phyloP scores from a whole-genome alignment of 2,329 filamentous ascomycete species.

The Alternaria infectoria region DNA sequence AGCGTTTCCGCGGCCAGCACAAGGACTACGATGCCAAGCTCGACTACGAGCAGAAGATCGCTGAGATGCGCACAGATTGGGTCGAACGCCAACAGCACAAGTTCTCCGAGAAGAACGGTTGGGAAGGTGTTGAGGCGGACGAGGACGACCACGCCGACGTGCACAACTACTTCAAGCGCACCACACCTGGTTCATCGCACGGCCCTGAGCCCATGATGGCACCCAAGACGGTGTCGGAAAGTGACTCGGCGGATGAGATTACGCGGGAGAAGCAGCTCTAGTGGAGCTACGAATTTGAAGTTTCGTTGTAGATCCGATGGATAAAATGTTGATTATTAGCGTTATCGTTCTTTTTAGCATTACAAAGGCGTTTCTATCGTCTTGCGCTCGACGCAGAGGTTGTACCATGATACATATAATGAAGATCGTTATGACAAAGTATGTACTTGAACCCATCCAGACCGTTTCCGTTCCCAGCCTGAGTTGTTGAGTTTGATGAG shows the following conservation, averaged over 20 bases:
- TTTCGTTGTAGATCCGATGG: not conserved
- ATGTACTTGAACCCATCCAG: not conserved
- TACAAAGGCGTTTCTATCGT: not conserved
- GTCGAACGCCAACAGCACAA: slow-evolving; percentile 63
- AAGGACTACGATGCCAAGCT: slow-evolving; percentile 76
- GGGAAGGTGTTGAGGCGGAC: slow-evolving; percentile 36
- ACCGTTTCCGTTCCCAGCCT: not conserved
- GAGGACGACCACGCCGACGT: slow-evolving; percentile 40
- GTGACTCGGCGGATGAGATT: slow-evolving; percentile 18
- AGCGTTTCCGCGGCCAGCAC: slow-evolving; percentile 77
- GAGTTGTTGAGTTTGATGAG: not conserved
- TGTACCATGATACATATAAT: not conserved
- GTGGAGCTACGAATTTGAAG: not conserved
- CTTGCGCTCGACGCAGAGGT: not conserved
- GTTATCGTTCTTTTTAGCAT: slow-evolving; percentile 1
- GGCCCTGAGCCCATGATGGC: slow-evolving; percentile 26
- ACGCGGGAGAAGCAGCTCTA: slow-evolving; percentile 11
- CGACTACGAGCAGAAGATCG: slow-evolving; percentile 83
- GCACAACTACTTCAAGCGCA: slow-evolving; percentile 44
- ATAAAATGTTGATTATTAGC: not conserved
- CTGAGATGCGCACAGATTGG: slow-evolving; percentile 72
- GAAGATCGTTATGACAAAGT: not conserved
- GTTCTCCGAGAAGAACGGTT: slow-evolving; percentile 40
- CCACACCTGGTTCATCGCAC: slow-evolving; percentile 17
- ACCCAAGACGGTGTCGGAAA: slow-evolving; percentile 20